Base-by-base conservation (phyloP, 2,329 filamentous ascomycete species). In the Fusarium virguliforme region DNA sequence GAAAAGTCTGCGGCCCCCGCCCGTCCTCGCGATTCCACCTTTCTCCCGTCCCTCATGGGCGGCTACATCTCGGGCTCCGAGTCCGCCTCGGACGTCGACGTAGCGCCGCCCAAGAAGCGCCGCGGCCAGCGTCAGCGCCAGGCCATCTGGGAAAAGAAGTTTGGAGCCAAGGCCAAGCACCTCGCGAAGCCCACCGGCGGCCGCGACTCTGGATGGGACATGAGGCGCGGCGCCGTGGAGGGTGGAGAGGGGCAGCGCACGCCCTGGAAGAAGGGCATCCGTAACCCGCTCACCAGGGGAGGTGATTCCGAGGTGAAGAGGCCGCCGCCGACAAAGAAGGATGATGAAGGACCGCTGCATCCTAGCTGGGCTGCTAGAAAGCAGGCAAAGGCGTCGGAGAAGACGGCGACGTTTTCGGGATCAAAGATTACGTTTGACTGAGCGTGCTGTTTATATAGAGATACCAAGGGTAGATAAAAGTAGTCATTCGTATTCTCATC, bases 71-170 rank as follows among this genome's bases (percentile, higher is more conserved):
- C 92, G 3, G 92, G 92, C 51, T 93, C 91, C 8, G 92, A 93
- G 73, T 89, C 87, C 0, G 88, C 87, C 7, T 92, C 91, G 0
- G 91, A 92, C 69, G 83, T 93, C 24, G 92, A 94, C 58, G 80
- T 85, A 2, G 88, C 87, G 6, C 84, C 84, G 1, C 81, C 85
- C 0, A 89, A 89, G 74, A 95, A 94, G 81, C 95, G 95, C 75
- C 86, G 92, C 24, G 93, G 93, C 4, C 93, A 97, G 81, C 87
- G 90, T 46, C 92, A 91, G n/a, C 88, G 93, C 8, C 92, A 93
- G 77, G 88, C 90, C 26, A 92, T 96, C 64, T 92, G 90, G 84
- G 93, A 95, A 83, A 91, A 93, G 82, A 95, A 95, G 77, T 95
- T 87, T 78, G 92, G 92, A 55, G 84, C 86, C 13, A 86, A 87